Conservation (phyloP, 805 yeast genomes). For the Wickerhamiella brachini region DNA sequence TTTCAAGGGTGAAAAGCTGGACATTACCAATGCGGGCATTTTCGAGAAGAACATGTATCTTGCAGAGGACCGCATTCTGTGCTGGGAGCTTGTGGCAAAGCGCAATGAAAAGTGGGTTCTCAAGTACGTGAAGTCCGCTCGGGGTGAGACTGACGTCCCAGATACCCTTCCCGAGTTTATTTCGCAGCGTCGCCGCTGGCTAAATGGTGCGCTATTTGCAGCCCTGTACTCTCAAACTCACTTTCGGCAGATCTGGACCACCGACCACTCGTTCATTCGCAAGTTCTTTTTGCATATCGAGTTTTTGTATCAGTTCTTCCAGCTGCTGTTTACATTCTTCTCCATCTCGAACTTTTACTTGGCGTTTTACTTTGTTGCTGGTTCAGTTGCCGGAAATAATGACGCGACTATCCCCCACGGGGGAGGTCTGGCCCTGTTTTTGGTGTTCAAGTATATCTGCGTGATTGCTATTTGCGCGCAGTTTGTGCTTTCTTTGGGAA, state of each 20-base stretch:
- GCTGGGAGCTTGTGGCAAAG: slow-evolving; percentile 92
- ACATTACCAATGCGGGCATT: slow-evolving; percentile 57
- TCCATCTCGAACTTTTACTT: slow-evolving; percentile 80
- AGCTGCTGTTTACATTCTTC: slow-evolving; percentile 79
- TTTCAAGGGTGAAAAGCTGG: slow-evolving; percentile 81
- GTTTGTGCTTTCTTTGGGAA: slow-evolving; percentile 89
- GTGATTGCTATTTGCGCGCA: slow-evolving; percentile 74
- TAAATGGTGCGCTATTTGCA: slow-evolving; percentile 93
- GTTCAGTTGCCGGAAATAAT: slow-evolving; percentile 47
- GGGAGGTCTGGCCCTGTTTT: slow-evolving; percentile 76
- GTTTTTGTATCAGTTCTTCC: slow-evolving; percentile 61
- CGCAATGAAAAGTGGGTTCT: slow-evolving; percentile 58
- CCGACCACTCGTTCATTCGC: slow-evolving; percentile 53
- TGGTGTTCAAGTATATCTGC: slow-evolving; percentile 73
- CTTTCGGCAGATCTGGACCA: slow-evolving; percentile 59
- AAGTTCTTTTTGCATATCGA: slow-evolving; percentile 64
- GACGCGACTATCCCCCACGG: slow-evolving; percentile 31
- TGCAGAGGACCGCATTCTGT: slow-evolving; percentile 90
- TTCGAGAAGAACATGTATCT: slow-evolving; percentile 93
- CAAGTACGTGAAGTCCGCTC: slow-evolving; percentile 74
- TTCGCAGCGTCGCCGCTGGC: slow-evolving; percentile 90
- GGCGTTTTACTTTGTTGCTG: slow-evolving; percentile 77
- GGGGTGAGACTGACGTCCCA: slow-evolving; percentile 94
- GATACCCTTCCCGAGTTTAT: slow-evolving; percentile 75
- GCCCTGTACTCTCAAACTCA: slow-evolving; percentile 77